Percentiles rank a stretch among this genome's conserved stretches.
phyloP scores from a whole-genome alignment of 768 basidiomycete species.

The Hygrocybe punicea region DNA sequence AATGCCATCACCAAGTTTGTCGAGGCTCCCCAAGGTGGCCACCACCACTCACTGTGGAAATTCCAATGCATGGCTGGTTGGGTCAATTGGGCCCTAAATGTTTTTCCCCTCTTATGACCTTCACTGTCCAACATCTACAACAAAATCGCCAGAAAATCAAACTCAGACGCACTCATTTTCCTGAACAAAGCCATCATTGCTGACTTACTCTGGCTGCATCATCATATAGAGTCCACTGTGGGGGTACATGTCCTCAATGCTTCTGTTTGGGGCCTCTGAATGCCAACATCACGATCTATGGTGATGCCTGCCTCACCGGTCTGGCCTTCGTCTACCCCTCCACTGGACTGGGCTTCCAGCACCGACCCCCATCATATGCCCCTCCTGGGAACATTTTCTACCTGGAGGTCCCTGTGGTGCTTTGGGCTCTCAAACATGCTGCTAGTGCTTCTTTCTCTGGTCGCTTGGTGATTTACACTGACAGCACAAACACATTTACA shows the following conservation, averaged over 20 bases:
- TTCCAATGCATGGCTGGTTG: constrained; percentile 36
- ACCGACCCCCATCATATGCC: background rate
- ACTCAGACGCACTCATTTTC: constrained; percentile 14
- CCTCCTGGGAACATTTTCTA: constrained; percentile 20
- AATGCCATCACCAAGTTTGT: background rate
- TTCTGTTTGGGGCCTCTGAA: constrained; percentile 2
- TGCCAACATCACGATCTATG: constrained; percentile 16
- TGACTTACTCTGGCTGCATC: constrained; percentile 31
- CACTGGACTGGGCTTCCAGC: too few species aligned
- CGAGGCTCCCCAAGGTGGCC: background rate
- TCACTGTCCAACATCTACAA: constrained; percentile 27
- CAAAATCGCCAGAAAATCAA: constrained; percentile 29
- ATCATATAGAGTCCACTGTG: constrained; percentile 17
- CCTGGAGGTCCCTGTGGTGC: constrained; percentile 24
- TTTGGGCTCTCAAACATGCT: constrained; percentile 8
- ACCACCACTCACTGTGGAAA: constrained; percentile 16
- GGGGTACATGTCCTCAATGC: constrained; percentile 24
- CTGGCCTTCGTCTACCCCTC: too few species aligned
- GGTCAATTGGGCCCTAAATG: constrained; percentile 42
- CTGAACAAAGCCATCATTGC: constrained; percentile 21
- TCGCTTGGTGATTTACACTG: constrained; percentile 20
- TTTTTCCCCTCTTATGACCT: constrained; percentile 30
- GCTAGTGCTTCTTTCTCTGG: background rate
- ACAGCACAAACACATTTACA: constrained; percentile 26
- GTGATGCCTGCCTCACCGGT: constrained; percentile 20